Conservation (phyloP, 257 asterid genomes). For the Gentiana straminea region DNA sequence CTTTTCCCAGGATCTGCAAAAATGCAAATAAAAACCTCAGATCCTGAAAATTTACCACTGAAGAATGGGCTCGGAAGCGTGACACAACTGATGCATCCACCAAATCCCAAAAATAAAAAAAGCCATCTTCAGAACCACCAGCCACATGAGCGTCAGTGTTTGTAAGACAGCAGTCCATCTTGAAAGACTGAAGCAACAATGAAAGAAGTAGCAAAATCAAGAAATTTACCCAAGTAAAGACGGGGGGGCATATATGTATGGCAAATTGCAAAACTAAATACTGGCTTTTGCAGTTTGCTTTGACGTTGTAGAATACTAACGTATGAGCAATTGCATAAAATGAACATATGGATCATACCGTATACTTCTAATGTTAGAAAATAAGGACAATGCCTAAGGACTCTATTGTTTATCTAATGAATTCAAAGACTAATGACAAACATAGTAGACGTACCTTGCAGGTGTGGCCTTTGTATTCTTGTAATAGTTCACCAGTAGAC, state of each 20-base stretch:
- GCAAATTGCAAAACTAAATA: too few relatives aligned
- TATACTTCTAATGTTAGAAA: not conserved
- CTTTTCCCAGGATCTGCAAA: too few relatives aligned
- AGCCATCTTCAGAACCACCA: constrained; percentile 96
- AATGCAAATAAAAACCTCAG: not conserved
- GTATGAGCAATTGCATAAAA: too few relatives aligned
- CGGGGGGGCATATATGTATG: not conserved
- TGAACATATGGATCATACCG: too few relatives aligned
- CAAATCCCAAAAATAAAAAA: constrained; percentile 85
- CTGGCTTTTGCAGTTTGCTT: too few relatives aligned
- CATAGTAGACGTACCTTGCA: constrained; percentile 58
- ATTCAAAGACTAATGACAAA: not conserved
- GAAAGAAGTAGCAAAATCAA: not conserved
- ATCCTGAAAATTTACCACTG: constrained; percentile 53
- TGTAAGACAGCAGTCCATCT: constrained; percentile 91
- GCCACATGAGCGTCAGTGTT: constrained; percentile 82
- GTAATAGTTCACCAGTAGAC: constrained; percentile 74
- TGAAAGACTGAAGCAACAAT: constrained; percentile 50
- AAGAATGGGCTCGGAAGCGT: constrained; percentile 73
- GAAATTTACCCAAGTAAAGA: not conserved
- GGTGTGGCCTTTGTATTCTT: constrained; percentile 90
- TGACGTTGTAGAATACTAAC: too few relatives aligned
- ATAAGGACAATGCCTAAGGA: constrained; percentile 1
- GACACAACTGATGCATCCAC: constrained; percentile 74
- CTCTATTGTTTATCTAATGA: not conserved